These are phyloP conservation scores for Erucastrum elatum DNA, from an alignment of 345 rosid species.

Conservation along the genomic window DNA sequence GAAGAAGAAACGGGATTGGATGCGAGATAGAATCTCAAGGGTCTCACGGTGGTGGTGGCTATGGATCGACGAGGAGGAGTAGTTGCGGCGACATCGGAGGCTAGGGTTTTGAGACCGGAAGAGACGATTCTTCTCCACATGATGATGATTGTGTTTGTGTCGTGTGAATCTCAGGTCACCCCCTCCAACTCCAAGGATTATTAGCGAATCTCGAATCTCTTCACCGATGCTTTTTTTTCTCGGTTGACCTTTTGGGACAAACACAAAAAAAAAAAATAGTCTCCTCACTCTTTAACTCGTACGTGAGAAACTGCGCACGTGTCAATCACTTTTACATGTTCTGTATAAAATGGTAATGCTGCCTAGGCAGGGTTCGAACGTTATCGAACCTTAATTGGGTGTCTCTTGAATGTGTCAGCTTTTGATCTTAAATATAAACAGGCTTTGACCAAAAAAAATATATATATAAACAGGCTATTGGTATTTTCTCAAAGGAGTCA, in stretches of 20 bases:
- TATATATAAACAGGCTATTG: not conserved
- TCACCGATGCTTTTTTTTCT: not conserved
- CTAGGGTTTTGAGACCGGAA: not conserved
- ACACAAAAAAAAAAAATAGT: not conserved
- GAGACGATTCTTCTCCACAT: not conserved
- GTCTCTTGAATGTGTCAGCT: not conserved
- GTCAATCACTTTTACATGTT: not conserved
- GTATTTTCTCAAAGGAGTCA: not conserved
- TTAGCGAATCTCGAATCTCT: not conserved
- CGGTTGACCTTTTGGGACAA: not conserved
- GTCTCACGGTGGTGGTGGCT: not conserved
- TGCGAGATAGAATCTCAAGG: not conserved
- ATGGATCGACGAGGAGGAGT: not conserved
- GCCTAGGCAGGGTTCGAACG: not conserved
- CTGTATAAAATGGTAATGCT: not conserved
- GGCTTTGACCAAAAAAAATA: no score
- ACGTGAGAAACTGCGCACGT: constrained; percentile 27
- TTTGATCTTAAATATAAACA: not conserved
- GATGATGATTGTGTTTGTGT: not conserved
- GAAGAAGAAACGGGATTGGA: not conserved
- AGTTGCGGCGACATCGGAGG: not conserved
- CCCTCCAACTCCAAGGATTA: not conserved
- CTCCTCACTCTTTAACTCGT: constrained; percentile 4
- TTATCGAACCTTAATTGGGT: not conserved
- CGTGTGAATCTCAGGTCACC: constrained; percentile 37